Evolutionary conservation across 345 rosid genomes (phyloP).

Genomic region (Gossypium rotundifolium): DNA sequence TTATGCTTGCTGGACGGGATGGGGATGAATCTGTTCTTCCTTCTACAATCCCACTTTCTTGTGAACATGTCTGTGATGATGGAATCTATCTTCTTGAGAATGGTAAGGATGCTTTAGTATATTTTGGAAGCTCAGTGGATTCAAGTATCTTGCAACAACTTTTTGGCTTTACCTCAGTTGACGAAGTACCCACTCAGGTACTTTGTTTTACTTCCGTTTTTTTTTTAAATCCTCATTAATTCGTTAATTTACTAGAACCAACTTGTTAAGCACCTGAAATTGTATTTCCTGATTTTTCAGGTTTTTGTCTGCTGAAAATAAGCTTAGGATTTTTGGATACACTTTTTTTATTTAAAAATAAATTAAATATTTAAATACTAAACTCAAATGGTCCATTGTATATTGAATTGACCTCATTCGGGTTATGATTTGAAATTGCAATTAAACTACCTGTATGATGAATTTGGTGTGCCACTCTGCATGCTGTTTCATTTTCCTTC

Average conservation of each 20-base stretch:
- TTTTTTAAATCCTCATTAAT: not conserved
- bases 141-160: constrained; percentile 58
- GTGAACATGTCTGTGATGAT: constrained; percentile 68
- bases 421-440: not conserved
- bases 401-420: not conserved
- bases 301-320: too few relatives aligned
- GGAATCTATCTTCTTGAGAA: constrained; percentile 94
- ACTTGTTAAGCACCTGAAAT: not conserved
- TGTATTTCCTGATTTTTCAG: not conserved
- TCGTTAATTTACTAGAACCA: not conserved
- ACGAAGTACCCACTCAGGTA: constrained; percentile 76
- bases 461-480: not conserved
- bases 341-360: not conserved
- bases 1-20: constrained; percentile 38
- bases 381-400: not conserved
- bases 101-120: constrained; percentile 80
- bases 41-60: constrained; percentile 66
- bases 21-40: constrained; percentile 56
- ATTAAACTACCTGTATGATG: not conserved
- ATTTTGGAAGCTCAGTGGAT: constrained; percentile 63
- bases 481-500: not conserved
- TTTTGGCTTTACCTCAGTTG: constrained; percentile 51
- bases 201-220: not conserved
- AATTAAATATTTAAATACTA: not conserved
- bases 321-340: not conserved